These are phyloP conservation scores for Pythium phragmiticola DNA, from an alignment of 352 stramenopile species.

Conservation along the genomic window DNA sequence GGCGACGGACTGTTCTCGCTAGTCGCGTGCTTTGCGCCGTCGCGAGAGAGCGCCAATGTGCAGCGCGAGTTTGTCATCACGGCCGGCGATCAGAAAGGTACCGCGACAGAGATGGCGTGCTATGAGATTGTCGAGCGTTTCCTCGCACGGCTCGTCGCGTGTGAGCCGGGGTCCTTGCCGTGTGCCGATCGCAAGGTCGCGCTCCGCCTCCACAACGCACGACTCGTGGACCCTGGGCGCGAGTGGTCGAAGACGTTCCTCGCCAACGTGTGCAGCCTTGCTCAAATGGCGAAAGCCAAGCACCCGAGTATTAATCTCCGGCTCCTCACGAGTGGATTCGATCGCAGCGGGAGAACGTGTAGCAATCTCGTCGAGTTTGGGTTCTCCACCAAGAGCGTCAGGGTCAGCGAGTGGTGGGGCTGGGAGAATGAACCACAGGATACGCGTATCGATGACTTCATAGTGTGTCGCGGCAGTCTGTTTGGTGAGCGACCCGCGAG, in stretches of 20 bases:
- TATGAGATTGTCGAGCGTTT: conserved; percentile 17
- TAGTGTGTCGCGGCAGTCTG: not conserved
- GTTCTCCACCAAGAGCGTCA: conserved; percentile 7
- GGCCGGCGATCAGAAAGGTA: conserved; percentile 8
- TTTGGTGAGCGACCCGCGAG: not conserved
- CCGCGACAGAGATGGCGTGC: conserved; percentile 17
- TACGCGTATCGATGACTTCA: conserved; percentile 15
- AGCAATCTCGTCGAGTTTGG: conserved; percentile 19
- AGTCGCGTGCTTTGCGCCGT: conserved; percentile 3
- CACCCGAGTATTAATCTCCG: conserved; percentile 13
- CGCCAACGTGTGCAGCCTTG: not conserved
- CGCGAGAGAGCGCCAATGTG: not conserved
- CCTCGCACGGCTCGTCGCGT: conserved; percentile 1
- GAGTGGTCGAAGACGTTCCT: conserved; percentile 15
- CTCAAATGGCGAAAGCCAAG: not conserved
- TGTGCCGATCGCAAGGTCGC: conserved; percentile 17
- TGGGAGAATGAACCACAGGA: conserved; percentile 18
- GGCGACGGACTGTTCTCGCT: conserved; percentile 15
- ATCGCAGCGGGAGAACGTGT: not conserved
- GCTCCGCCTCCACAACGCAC: conserved; percentile 20
- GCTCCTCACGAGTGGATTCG: conserved; percentile 2
- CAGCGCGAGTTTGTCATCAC: conserved; percentile 17
- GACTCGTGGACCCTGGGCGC: not conserved
- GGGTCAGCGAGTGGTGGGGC: conserved; percentile 16
- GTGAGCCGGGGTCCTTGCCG: not conserved